Evolutionary conservation across 106 monocot genomes (phyloP), one percentile per base, ranked within the genome.

Genomic region (Agapanthus africanus): DNA sequence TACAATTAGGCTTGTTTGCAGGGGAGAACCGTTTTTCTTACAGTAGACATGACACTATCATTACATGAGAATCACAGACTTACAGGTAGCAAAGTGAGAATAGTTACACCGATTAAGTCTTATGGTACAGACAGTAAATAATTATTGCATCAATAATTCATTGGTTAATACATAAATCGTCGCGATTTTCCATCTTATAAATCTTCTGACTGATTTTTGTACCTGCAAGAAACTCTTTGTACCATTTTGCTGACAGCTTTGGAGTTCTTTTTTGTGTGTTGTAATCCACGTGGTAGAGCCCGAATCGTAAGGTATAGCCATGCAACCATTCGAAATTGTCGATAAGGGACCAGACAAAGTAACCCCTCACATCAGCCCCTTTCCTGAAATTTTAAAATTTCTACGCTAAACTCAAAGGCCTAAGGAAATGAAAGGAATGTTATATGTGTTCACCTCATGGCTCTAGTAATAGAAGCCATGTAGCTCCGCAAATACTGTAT

Each of bases 281-380:
- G 41, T 32, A 83, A 27, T 83, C 79, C 2, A 86, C 86, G 68
- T 87, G 64, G 57, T 77, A 49, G n/a, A 87, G 67, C 9, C 83
- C 87, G 26, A 87, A 87, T 54, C 82, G 38, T 3, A 67, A 0
- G 5, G 61, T 67, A 62, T 79, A 82, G 11, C 86, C 86, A 63
- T 31, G 54, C 7, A 56, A 16, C 86, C 82, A 83, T 50, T 86
- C 86, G 49, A 86, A 82, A 62, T 83, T 79, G n/a, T 82, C 79
- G 1, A 86, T 56, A 3, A 86, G 36, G 16, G 86, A 76, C 86
- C 86, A 86, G 16, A 82, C 46, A 37, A 81, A 85, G 86, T n/a
- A n/a, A n/a, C n/a, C n/a, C n/a, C n/a, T n/a, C n/a, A n/a, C n/a
- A n/a, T n/a, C n/a, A n/a, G n/a, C 86, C 67, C 83, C 83, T 71